A percentile compares a stretch with the other conserved stretches of the same genome.
These are phyloP conservation scores for Olyra latifolia DNA, from an alignment of 176 grass and related monocot species.

Conservation along the genomic window DNA sequence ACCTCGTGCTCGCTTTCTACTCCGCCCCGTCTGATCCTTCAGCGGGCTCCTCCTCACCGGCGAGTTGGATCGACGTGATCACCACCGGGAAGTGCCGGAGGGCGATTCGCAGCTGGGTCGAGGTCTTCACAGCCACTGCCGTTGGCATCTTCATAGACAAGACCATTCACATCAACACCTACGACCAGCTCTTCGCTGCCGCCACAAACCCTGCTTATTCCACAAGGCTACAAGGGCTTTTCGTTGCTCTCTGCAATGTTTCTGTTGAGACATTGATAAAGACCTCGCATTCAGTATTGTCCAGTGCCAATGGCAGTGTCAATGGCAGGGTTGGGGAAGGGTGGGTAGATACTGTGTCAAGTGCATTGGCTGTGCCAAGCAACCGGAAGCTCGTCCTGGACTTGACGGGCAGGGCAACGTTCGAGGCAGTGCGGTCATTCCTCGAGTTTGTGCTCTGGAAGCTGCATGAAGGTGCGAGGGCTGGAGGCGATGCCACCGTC, in stretches of 20 bases:
- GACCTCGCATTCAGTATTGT: slow-evolving; percentile 60
- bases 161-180: slow-evolving; percentile 95
- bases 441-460: slow-evolving; percentile 87
- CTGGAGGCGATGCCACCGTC: slow-evolving; percentile 45
- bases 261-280: slow-evolving; percentile 70
- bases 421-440: slow-evolving; percentile 80
- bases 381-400: slow-evolving; percentile 71
- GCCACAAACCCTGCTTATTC: slow-evolving; percentile 75
- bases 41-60: not conserved
- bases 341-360: slow-evolving; percentile 56
- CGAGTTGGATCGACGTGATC: slow-evolving; percentile 55
- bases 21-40: slow-evolving; percentile 23
- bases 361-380: slow-evolving; percentile 45
- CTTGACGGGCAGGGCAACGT: slow-evolving; percentile 66
- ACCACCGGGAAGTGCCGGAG: slow-evolving; percentile 40
- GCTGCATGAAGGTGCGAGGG: slow-evolving; percentile 36
- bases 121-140: slow-evolving; percentile 67
- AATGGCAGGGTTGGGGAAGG: slow-evolving; percentile 23
- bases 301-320: not conserved
- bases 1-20: slow-evolving; percentile 66
- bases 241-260: slow-evolving; percentile 62
- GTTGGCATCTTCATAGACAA: slow-evolving; percentile 84
- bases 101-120: slow-evolving; percentile 52
- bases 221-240: slow-evolving; percentile 60
- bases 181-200: slow-evolving; percentile 79